These are phyloP conservation scores for Fusarium aywerte DNA, from an alignment of 2,329 filamentous ascomycete species.

Conservation along the genomic window DNA sequence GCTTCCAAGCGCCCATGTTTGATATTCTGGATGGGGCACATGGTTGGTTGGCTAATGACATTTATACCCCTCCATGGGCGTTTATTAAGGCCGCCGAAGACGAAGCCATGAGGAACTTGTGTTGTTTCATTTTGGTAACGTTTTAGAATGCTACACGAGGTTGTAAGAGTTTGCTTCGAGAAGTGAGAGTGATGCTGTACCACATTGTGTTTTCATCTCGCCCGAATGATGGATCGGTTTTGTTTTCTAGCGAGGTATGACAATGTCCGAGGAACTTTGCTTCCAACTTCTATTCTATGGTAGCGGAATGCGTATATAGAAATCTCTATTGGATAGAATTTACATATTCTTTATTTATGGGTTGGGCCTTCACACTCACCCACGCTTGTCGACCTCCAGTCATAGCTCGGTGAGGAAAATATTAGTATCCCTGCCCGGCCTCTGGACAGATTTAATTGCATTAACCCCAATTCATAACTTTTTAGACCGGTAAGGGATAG, in stretches of 20 bases:
- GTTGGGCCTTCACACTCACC: neutral
- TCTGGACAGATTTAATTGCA: no score
- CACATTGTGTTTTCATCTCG: neutral
- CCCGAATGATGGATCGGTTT: neutral
- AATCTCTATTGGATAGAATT: neutral
- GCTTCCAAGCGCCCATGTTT: constrained; percentile 35
- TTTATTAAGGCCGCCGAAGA: constrained; percentile 1
- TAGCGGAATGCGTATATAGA: neutral
- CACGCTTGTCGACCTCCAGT: no score
- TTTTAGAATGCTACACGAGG: constrained; percentile 29
- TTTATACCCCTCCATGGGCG: constrained; percentile 8
- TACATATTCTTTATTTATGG: neutral
- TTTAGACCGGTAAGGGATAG: neutral
- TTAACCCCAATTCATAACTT: no score
- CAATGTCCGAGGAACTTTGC: neutral
- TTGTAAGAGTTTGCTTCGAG: constrained; percentile 21
- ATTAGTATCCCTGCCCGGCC: no score
- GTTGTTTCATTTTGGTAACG: constrained; percentile 16
- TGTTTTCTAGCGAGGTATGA: constrained; percentile 3
- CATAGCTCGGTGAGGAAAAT: no score
- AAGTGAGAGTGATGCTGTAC: constrained; percentile 6
- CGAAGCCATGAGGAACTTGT: neutral
- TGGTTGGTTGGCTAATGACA: constrained; percentile 33
- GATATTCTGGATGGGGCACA: constrained; percentile 23
- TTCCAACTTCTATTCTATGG: neutral